Base-by-base conservation (phyloP, 371 early-diverging fungal species). In the Nosema muscidifuracis region DNA sequence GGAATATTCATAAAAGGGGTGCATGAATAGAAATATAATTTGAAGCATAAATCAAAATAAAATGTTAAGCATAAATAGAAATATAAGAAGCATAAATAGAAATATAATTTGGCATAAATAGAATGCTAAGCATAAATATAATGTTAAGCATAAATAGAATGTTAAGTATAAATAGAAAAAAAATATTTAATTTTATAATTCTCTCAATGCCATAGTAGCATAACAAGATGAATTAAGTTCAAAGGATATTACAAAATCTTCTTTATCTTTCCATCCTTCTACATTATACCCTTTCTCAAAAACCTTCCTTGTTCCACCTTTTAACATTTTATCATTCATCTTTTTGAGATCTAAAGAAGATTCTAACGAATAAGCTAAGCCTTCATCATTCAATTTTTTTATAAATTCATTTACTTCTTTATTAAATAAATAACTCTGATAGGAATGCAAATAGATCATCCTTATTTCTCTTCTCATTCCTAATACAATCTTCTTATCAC, bases 351-450 rank as follows among this genome's bases (percentile, higher is more conserved):
- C 6, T 9, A 65, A 28, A 58, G 55, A 43, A 50, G 81, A 80
- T 76, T 43, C 77, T 30, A 40, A 36, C 15, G 58, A 33, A 36
- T n/a, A n/a, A n/a, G n/a, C n/a, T n/a, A n/a, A n/a, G n/a, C n/a
- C n/a, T n/a, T n/a, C n/a, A n/a, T n/a, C n/a, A n/a, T n/a, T n/a
- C n/a, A 36, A 36, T 7, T 86, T 89, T 36, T 85, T 80, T 30
- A 92, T 79, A 16, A 94, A 86, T 75, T 88, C 86, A 40, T 89
- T 87, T 2, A 89, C 91, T 18, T 88, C 87, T 22, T 85, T 78
- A 83, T 98, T 98, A 92, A 95, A 98, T 24, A 94, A 83, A 73
- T 85, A 90, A 38, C 92, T 92, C 84, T 98, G 97, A 75, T 93
- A 94, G 3, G 94, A 90, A 83, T 98, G 96, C 28, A 91, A 84